phyloP scores from a whole-genome alignment of 1,284 basidiomycete species.

The Phellopilus nigrolimitatus region DNA sequence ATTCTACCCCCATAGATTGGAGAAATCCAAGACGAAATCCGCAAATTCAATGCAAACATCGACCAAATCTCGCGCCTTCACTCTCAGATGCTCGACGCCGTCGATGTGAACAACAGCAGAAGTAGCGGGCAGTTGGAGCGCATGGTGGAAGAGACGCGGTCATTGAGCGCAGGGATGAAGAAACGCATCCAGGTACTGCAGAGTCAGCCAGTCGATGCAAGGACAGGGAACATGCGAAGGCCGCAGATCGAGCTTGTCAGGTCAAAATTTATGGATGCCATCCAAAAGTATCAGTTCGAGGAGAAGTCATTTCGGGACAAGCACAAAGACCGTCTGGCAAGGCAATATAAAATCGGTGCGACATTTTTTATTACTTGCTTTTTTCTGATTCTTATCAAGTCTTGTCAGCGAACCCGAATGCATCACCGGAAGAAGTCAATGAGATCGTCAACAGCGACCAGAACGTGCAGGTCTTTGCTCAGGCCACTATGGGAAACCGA shows the following conservation, averaged over 20 bases:
- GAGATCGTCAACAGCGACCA: conserved; percentile 85
- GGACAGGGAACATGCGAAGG: conserved; percentile 29
- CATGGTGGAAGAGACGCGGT: conserved; percentile 75
- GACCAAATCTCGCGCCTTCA: conserved; percentile 66
- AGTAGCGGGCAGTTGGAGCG: conserved; percentile 65
- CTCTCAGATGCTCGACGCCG: conserved; percentile 72
- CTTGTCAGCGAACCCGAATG: conserved; percentile 85
- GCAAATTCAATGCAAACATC: conserved; percentile 68
- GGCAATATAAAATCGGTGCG: conserved; percentile 90
- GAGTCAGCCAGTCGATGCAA: conserved; percentile 62
- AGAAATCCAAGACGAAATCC: conserved; percentile 61
- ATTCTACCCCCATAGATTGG: conserved; percentile 4
- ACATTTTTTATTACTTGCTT: conserved; percentile 1
- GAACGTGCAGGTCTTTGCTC: conserved; percentile 81
- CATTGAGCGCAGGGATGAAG: conserved; percentile 73
- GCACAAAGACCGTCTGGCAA: conserved; percentile 92
- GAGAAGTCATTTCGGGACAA: conserved; percentile 91
- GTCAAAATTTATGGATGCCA: conserved; percentile 79
- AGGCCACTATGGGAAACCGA: conserved; percentile 87
- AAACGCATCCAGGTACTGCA: conserved; percentile 76
- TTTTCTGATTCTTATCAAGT: conserved; percentile 1
- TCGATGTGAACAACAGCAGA: conserved; percentile 63
- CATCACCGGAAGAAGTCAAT: conserved; percentile 85
- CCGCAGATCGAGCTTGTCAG: conserved; percentile 68
- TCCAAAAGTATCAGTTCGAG: conserved; percentile 83